phyloP scores from a whole-genome alignment of 2,329 filamentous ascomycete genomes.

The Fusarium continuum region DNA sequence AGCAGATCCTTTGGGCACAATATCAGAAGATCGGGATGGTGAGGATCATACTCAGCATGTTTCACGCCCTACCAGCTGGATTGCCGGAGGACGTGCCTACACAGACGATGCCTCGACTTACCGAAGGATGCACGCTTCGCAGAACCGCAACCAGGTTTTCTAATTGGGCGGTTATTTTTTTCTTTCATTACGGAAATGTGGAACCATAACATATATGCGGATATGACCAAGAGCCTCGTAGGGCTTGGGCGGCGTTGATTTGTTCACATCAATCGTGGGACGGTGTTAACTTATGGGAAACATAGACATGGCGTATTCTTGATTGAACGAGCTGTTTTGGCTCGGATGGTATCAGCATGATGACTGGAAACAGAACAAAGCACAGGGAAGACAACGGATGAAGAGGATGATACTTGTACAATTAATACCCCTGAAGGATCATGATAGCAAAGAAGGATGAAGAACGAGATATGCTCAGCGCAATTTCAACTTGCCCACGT shows the following conservation, averaged over 20 bases:
- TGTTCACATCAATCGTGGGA: not conserved
- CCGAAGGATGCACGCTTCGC: constrained; percentile 32
- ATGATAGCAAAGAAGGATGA: constrained; percentile 11
- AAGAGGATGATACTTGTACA: constrained; percentile 32
- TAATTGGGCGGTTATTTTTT: constrained; percentile 5
- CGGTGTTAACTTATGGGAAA: constrained; percentile 9
- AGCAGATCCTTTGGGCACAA: constrained; percentile 45
- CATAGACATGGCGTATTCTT: constrained; percentile 37
- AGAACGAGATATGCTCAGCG: not conserved
- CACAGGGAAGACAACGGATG: constrained; percentile 7
- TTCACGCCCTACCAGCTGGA: constrained; percentile 39
- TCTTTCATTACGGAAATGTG: constrained; percentile 2
- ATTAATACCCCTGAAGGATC: constrained; percentile 39
- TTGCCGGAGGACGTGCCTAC: constrained; percentile 36
- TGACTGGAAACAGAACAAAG: constrained; percentile 20
- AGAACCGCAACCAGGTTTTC: constrained; percentile 34
- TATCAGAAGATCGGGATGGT: constrained; percentile 45
- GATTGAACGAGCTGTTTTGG: constrained; percentile 6
- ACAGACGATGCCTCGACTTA: constrained; percentile 39
- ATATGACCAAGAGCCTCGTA: constrained; percentile 17
- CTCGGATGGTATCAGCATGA: constrained; percentile 15
- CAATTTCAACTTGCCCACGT: not conserved
- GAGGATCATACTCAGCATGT: constrained; percentile 40
- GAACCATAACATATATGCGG: constrained; percentile 15
- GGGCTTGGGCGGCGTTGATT: constrained; percentile 32